Conservation (phyloP, 2,329 filamentous ascomycete species). For the Exophiala dermatitidis region DNA sequence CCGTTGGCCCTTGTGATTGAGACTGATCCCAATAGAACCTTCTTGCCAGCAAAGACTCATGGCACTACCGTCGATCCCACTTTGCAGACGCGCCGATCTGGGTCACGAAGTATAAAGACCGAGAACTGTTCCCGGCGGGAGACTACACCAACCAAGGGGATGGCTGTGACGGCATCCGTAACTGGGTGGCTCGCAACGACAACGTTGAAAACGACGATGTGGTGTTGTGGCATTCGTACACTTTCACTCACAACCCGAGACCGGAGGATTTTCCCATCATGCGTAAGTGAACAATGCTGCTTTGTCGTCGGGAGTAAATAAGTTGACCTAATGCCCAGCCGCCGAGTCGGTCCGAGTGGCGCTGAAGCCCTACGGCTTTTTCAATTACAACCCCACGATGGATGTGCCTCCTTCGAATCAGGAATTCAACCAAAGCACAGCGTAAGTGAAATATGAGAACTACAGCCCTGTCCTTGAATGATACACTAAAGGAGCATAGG, state of each 20-base stretch:
- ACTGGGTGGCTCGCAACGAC: slow-evolving; percentile 40
- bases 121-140: slow-evolving; percentile 46
- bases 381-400: neutral
- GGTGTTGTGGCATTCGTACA: slow-evolving; percentile 46
- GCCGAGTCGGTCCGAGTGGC: neutral
- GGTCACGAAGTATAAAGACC: slow-evolving; percentile 45
- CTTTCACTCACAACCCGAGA: slow-evolving; percentile 46
- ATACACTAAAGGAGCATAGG: too few species aligned
- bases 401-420: neutral
- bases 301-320: neutral
- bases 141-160: slow-evolving; percentile 43
- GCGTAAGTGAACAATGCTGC: slow-evolving; percentile 13
- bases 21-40: neutral
- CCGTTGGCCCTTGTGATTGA: slow-evolving; percentile 37
- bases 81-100: slow-evolving; percentile 48
- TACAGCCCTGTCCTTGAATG: neutral
- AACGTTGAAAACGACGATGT: slow-evolving; percentile 41
- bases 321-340: neutral
- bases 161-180: slow-evolving; percentile 37
- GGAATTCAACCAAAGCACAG: neutral
- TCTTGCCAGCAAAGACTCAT: neutral
- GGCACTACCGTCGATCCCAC: slow-evolving; percentile 33
- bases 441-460: neutral
- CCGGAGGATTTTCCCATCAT: slow-evolving; percentile 46
- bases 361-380: neutral